These are phyloP conservation scores for Coniochaeta prunicola DNA, from an alignment of 2,329 filamentous ascomycete species.

Conservation along the genomic window DNA sequence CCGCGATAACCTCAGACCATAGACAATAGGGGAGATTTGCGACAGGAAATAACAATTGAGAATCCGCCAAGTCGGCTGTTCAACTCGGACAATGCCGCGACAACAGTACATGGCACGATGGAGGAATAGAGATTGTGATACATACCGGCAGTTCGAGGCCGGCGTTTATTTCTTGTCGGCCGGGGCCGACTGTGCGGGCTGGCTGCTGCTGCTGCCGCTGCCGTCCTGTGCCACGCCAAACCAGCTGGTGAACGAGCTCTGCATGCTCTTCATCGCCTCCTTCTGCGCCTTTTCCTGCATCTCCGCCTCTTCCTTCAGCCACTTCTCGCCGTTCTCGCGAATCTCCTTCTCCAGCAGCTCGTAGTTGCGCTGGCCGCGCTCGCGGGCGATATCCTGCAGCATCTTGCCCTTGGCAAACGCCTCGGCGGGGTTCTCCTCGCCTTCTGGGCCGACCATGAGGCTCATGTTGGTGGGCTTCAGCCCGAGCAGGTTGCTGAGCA, in stretches of 20 bases:
- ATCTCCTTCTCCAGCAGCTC: slow-evolving; percentile 86
- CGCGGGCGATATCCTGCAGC: slow-evolving; percentile 88
- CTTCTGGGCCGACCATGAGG: slow-evolving; percentile 52
- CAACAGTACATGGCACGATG: neutral
- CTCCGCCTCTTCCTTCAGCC: slow-evolving; percentile 87
- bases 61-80: neutral
- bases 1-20: neutral
- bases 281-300: slow-evolving; percentile 84
- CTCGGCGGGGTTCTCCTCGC: slow-evolving; percentile 65
- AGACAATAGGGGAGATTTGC: neutral
- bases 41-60: neutral
- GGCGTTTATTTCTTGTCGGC: slow-evolving; percentile 5
- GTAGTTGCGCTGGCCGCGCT: slow-evolving; percentile 86
- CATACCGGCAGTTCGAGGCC: neutral
- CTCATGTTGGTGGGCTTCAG: slow-evolving; percentile 64
- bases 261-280: slow-evolving; percentile 89
- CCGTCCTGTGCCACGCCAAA: slow-evolving; percentile 25
- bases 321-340: slow-evolving; percentile 86
- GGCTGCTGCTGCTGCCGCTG: slow-evolving; percentile 4
- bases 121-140: neutral
- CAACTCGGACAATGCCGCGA: neutral
- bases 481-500: slow-evolving; percentile 66
- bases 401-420: slow-evolving; percentile 91
- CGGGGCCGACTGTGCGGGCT: neutral
- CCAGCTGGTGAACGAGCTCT: slow-evolving; percentile 62